Conservation (phyloP, 75 land plant species). For the Sequoiadendron giganteum region DNA sequence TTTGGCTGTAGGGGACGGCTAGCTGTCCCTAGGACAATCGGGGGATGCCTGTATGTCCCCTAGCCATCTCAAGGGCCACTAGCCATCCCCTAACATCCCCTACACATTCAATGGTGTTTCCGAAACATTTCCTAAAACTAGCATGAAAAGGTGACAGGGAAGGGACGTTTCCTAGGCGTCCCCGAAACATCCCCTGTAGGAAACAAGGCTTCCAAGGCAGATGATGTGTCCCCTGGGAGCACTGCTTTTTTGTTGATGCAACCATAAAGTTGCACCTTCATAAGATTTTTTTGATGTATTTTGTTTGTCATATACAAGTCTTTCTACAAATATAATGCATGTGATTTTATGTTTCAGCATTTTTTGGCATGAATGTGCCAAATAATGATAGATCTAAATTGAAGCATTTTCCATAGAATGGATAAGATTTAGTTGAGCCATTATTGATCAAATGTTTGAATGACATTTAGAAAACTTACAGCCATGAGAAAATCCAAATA, state of each 20-base stretch:
- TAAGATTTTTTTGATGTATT: neutral
- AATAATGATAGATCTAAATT: neutral
- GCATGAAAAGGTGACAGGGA: too few species aligned
- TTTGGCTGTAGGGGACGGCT: too few species aligned
- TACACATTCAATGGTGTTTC: too few species aligned
- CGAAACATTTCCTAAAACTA: too few species aligned
- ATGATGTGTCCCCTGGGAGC: too few species aligned
- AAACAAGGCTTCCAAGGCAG: too few species aligned
- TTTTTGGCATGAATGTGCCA: neutral
- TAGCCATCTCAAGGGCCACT: too few species aligned
- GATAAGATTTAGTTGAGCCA: neutral
- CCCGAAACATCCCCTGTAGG: too few species aligned
- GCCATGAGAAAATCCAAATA: neutral
- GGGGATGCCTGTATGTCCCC: too few species aligned
- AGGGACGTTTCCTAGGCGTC: too few species aligned
- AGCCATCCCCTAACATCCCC: too few species aligned
- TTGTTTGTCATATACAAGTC: neutral
- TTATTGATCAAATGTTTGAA: neutral
- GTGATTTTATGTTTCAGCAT: neutral
- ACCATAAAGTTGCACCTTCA: neutral
- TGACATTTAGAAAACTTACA: neutral
- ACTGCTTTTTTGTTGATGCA: neutral
- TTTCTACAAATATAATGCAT: neutral
- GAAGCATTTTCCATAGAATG: neutral
- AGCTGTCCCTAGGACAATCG: too few species aligned